Evolutionary conservation across 2,329 filamentous ascomycete species (phyloP).

Genomic region (Neofusicoccum laricinum): DNA sequence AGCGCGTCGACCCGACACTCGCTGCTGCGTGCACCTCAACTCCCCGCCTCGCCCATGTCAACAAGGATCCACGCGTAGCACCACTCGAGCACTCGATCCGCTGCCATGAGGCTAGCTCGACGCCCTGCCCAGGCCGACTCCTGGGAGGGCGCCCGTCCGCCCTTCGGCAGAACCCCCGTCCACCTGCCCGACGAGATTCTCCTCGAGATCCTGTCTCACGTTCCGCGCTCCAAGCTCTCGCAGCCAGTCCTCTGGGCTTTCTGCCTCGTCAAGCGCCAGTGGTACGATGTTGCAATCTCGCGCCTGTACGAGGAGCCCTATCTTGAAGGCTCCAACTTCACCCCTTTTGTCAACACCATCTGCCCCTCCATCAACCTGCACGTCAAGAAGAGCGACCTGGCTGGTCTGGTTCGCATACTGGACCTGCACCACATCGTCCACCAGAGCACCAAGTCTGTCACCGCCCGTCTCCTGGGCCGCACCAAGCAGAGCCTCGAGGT

Average conservation of each 20-base stretch:
- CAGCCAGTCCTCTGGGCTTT: slow-evolving; percentile 52
- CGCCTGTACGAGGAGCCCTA: slow-evolving; percentile 53
- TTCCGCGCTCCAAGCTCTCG: slow-evolving; percentile 35
- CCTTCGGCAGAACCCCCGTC: not conserved
- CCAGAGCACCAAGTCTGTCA: slow-evolving; percentile 56
- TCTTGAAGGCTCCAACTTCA: slow-evolving; percentile 53
- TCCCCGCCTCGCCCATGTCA: not conserved
- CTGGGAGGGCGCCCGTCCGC: not conserved
- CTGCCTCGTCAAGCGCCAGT: slow-evolving; percentile 50
- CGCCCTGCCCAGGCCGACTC: not conserved
- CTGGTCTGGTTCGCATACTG: slow-evolving; percentile 51
- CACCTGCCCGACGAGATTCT: slow-evolving; percentile 56
- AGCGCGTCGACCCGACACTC: not conserved
- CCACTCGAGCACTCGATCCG: not conserved
- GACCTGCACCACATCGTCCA: slow-evolving; percentile 57
- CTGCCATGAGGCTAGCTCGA: not conserved
- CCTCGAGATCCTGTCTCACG: slow-evolving; percentile 46
- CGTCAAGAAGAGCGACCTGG: slow-evolving; percentile 47
- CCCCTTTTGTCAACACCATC: slow-evolving; percentile 53
- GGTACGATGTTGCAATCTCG: slow-evolving; percentile 53
- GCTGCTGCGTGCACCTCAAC: not conserved
- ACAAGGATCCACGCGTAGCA: not conserved
- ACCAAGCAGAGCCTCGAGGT: slow-evolving; percentile 51
- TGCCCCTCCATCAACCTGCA: slow-evolving; percentile 51
- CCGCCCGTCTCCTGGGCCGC: slow-evolving; percentile 55